Percentiles rank a stretch among this genome's conserved stretches.
Conservation (phyloP, 345 rosid species). For the Ceriops tagal region DNA sequence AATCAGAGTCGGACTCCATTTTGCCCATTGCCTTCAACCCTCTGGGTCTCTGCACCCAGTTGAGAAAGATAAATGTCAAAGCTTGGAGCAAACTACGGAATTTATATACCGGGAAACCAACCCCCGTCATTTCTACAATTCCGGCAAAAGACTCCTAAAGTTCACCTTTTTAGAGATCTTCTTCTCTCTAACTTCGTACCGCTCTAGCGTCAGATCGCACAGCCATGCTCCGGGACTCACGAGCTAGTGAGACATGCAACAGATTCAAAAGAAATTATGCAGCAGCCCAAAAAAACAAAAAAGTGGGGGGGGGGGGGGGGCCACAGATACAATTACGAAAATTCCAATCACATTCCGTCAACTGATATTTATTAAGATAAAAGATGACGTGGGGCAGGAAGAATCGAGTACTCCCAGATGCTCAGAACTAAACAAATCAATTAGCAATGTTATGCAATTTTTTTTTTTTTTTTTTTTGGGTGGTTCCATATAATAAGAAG, state of each 20-base stretch:
- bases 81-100: neutral
- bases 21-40: slow-evolving; percentile 59
- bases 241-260: slow-evolving; percentile 13
- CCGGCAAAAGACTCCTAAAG: neutral
- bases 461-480: too few relatives aligned
- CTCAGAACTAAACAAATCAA: too few relatives aligned
- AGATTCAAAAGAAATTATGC: neutral
- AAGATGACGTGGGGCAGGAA: too few relatives aligned
- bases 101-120: neutral
- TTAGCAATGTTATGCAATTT: too few relatives aligned
- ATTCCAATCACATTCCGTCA: too few relatives aligned
- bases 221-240: slow-evolving; percentile 58
- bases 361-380: too few relatives aligned
- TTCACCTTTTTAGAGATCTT: slow-evolving; percentile 49
- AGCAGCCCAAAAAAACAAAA: neutral
- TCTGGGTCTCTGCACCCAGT: slow-evolving; percentile 47
- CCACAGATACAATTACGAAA: neutral
- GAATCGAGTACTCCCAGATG: too few relatives aligned
- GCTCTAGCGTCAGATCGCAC: slow-evolving; percentile 53
- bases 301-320: too few relatives aligned
- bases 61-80: neutral
- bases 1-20: slow-evolving; percentile 51
- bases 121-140: too few relatives aligned
- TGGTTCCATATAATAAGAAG: too few relatives aligned
- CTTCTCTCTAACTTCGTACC: slow-evolving; percentile 60